phyloP scores from a whole-genome alignment of 2,329 filamentous ascomycete species.

The Alternaria novae-zelandiae region DNA sequence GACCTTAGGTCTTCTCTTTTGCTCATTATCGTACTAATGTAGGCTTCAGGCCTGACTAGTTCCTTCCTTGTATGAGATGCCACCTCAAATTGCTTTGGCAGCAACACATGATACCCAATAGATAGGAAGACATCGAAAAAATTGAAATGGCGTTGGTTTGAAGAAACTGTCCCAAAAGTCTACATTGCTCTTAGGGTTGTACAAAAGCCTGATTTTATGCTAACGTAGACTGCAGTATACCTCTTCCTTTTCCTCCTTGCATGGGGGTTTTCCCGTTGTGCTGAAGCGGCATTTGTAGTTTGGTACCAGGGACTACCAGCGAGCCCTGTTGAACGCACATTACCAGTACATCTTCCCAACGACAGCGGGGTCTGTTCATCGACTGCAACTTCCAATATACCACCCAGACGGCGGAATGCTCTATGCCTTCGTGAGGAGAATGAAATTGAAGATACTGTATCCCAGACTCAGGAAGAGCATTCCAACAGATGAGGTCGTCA shows the following conservation, averaged over 20 bases:
- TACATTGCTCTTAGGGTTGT: background rate
- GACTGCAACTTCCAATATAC: background rate
- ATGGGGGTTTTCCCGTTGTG: background rate
- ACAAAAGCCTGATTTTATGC: background rate
- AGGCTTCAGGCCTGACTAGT: background rate
- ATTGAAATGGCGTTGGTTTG: conserved; percentile 3
- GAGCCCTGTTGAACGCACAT: background rate
- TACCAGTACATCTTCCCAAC: background rate
- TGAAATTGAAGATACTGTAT: background rate
- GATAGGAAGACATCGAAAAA: conserved; percentile 5
- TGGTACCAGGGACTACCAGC: background rate
- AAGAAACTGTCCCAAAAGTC: background rate
- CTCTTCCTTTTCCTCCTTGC: background rate
- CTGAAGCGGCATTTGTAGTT: background rate
- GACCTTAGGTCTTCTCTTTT: background rate
- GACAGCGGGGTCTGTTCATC: background rate
- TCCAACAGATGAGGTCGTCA: background rate
- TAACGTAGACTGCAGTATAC: background rate
- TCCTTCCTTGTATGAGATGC: background rate
- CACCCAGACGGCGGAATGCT: background rate
- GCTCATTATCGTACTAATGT: background rate
- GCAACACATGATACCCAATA: conserved; percentile 15
- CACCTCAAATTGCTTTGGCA: conserved; percentile 1
- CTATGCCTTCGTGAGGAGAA: background rate
- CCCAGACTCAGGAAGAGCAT: background rate